Evolutionary conservation across 2,329 filamentous ascomycete genomes (phyloP).

Genomic region (Berkeleyomyces rouxiae): DNA sequence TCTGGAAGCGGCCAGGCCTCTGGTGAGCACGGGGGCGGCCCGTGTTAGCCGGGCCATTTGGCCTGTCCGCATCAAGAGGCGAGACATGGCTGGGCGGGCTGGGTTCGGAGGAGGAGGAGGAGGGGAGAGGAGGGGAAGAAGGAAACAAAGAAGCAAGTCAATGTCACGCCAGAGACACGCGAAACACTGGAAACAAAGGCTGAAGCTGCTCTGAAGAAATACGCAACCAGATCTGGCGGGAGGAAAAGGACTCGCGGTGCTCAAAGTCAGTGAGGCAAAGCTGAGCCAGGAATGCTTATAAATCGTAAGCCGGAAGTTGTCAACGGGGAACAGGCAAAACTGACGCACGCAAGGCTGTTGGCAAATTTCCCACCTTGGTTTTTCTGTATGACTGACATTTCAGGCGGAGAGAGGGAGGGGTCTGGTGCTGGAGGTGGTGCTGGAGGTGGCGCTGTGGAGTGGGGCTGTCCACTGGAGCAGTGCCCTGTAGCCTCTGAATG

Average conservation of each 20-base stretch:
- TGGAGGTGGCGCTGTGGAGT: too few relatives aligned
- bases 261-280: too few relatives aligned
- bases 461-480: too few relatives aligned
- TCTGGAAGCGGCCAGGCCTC: not conserved
- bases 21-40: slow-evolving; percentile 18
- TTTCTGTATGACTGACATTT: not conserved
- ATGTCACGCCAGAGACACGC: too few relatives aligned
- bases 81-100: slow-evolving; percentile 38
- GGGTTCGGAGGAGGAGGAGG: not conserved
- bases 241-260: too few relatives aligned
- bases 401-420: not conserved
- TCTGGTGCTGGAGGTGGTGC: not conserved
- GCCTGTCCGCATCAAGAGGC: slow-evolving; percentile 48
- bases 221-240: too few relatives aligned
- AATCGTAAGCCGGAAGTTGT: not conserved
- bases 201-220: too few relatives aligned
- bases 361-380: not conserved
- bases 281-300: not conserved
- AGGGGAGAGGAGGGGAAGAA: not conserved
- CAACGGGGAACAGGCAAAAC: not conserved
- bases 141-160: not conserved
- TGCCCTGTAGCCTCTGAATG: too few relatives aligned
- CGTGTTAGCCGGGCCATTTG: slow-evolving; percentile 46
- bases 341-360: not conserved
- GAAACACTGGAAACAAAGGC: too few relatives aligned